These are phyloP conservation scores for Colletotrichum echinochloae DNA, from an alignment of 2,329 filamentous ascomycete species.

Conservation along the genomic window DNA sequence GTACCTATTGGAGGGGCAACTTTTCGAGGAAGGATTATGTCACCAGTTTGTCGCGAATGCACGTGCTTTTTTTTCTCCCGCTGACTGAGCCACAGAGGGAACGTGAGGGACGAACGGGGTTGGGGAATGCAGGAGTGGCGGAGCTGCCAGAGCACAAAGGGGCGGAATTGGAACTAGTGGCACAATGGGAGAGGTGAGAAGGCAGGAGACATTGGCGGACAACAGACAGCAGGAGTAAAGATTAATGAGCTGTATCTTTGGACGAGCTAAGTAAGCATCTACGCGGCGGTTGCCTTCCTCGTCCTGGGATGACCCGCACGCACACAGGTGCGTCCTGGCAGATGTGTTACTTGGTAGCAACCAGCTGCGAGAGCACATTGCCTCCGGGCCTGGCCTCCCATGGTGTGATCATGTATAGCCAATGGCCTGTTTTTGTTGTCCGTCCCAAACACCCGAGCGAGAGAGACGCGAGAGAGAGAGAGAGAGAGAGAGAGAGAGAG, in stretches of 20 bases:
- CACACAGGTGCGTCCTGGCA: background rate
- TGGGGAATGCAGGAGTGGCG: background rate
- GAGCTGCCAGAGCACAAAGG: background rate
- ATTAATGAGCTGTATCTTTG: slow-evolving; percentile 18
- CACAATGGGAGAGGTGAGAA: background rate
- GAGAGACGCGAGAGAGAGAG: too few relatives aligned
- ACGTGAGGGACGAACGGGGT: background rate
- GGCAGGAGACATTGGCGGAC: background rate
- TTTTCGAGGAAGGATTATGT: slow-evolving; percentile 38
- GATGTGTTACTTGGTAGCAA: background rate
- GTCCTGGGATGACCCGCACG: background rate
- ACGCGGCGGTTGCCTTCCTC: slow-evolving; percentile 11
- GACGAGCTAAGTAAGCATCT: slow-evolving; percentile 20
- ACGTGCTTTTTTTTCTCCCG: slow-evolving; percentile 30
- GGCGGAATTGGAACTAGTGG: background rate
- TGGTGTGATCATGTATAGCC: slow-evolving; percentile 42
- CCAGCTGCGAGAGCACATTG: background rate
- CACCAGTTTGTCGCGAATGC: slow-evolving; percentile 39
- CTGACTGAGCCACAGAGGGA: slow-evolving; percentile 15
- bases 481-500: background rate
- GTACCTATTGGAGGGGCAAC: slow-evolving; percentile 38
- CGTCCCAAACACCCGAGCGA: background rate
- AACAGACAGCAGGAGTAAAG: background rate
- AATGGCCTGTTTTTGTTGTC: background rate
- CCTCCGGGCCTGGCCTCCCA: background rate